These are phyloP conservation scores for Metarhizium anisopliae DNA, from an alignment of 2,329 filamentous ascomycete species.

Conservation along the genomic window DNA sequence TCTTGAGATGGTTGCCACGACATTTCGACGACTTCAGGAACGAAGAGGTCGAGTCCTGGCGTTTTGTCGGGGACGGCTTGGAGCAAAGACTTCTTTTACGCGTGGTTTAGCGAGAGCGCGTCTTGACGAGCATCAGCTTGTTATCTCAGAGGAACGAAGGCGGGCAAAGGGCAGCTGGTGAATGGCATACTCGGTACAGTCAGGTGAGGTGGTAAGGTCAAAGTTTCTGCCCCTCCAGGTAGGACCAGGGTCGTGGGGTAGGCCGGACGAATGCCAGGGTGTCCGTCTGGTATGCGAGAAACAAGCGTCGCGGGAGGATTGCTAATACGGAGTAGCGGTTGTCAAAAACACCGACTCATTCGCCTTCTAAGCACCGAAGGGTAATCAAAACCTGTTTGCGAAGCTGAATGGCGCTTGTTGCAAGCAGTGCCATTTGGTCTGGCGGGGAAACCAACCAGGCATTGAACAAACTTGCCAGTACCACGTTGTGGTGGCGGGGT, in stretches of 20 bases:
- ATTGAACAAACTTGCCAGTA: not conserved
- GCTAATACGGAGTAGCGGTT: not conserved
- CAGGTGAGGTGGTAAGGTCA: not conserved
- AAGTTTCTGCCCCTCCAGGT: conserved; percentile 2
- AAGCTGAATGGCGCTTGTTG: conserved; percentile 8
- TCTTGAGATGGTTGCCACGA: conserved; percentile 87
- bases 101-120: not conserved
- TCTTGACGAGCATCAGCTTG: not conserved
- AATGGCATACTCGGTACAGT: conserved; percentile 1
- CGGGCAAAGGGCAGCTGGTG: not conserved
- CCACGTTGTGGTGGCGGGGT: conserved; percentile 19
- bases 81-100: not conserved
- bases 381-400: not conserved
- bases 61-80: not conserved
- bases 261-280: not conserved
- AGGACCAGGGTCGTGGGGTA: conserved; percentile 3
- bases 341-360: not conserved
- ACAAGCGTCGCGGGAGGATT: not conserved
- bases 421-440: conserved; percentile 4
- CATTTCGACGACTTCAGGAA: conserved; percentile 43
- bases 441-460: conserved; percentile 4
- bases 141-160: not conserved
- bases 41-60: not conserved
- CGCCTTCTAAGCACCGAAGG: not conserved
- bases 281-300: not conserved